Conservation (phyloP, 176 grass and related monocot genomes). For the Dactylis glomerata region DNA sequence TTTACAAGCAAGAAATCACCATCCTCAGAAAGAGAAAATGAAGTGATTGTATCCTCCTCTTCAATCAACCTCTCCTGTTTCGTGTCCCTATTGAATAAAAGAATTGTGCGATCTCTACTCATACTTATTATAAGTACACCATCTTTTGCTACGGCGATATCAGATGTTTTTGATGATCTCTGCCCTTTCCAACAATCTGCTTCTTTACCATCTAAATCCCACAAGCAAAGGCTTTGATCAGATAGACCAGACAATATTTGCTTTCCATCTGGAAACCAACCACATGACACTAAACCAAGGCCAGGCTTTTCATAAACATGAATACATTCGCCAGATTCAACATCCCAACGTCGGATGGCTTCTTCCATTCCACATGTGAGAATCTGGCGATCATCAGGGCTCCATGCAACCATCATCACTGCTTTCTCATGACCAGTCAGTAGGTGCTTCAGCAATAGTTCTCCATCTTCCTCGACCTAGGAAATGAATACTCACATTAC, state of each 20-base stretch:
- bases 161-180: conserved; percentile 46
- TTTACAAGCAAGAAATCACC: conserved; percentile 85
- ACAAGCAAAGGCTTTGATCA: conserved; percentile 53
- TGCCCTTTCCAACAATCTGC: conserved; percentile 62
- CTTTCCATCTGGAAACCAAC: conserved; percentile 68
- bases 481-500: conserved; percentile 21
- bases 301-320: conserved; percentile 59
- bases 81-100: conserved; percentile 67
- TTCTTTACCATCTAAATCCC: conserved; percentile 66
- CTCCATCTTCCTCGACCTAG: conserved; percentile 73
- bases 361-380: conserved; percentile 94
- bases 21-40: conserved; percentile 83
- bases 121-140: conserved; percentile 66
- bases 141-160: conserved; percentile 63
- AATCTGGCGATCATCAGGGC: conserved; percentile 73
- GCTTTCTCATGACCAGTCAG: conserved; percentile 61
- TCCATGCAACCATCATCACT: conserved; percentile 84
- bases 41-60: conserved; percentile 63
- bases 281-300: conserved; percentile 62
- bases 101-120: conserved; percentile 45
- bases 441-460: conserved; percentile 63
- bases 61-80: conserved; percentile 64
- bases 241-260: conserved; percentile 50
- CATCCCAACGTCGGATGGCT: conserved; percentile 66
- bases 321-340: conserved; percentile 69